These are phyloP conservation scores for Pachysandra terminalis DNA, from an alignment of 164 flowering plant genomes.

Conservation along the genomic window DNA sequence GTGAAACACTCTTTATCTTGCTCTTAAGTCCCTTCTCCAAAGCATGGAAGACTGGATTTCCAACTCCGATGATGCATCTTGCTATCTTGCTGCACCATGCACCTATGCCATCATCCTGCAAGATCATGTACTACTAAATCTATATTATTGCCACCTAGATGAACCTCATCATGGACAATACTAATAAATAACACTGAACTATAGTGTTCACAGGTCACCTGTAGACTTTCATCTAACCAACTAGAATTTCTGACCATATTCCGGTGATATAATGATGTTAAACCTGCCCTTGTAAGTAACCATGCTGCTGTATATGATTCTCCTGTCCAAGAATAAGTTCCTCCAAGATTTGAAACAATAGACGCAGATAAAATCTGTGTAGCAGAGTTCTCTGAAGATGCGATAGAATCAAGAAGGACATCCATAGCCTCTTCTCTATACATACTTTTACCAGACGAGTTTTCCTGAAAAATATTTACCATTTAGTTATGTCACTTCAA, in stretches of 20 bases:
- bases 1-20: conserved; percentile 46
- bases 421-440: conserved; percentile 57
- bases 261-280: conserved; percentile 41
- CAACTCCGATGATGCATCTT: conserved; percentile 38
- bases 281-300: conserved; percentile 64
- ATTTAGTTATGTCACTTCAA: neutral
- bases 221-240: conserved; percentile 56
- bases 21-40: conserved; percentile 61
- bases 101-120: conserved; percentile 55
- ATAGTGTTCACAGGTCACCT: conserved; percentile 34
- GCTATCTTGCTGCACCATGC: conserved; percentile 64
- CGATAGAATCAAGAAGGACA: conserved; percentile 45
- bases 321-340: conserved; percentile 75
- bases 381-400: conserved; percentile 39
- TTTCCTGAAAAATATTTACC: conserved; percentile 44
- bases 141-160: neutral
- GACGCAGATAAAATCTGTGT: conserved; percentile 49
- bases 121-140: conserved; percentile 7
- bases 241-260: conserved; percentile 56
- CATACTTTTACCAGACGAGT: conserved; percentile 31
- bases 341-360: conserved; percentile 72
- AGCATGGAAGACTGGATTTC: conserved; percentile 48
- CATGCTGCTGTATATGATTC: conserved; percentile 71
- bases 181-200: neutral
- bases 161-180: neutral